Base-by-base conservation (phyloP, 257 asterid species). In the Ballota nigra region DNA sequence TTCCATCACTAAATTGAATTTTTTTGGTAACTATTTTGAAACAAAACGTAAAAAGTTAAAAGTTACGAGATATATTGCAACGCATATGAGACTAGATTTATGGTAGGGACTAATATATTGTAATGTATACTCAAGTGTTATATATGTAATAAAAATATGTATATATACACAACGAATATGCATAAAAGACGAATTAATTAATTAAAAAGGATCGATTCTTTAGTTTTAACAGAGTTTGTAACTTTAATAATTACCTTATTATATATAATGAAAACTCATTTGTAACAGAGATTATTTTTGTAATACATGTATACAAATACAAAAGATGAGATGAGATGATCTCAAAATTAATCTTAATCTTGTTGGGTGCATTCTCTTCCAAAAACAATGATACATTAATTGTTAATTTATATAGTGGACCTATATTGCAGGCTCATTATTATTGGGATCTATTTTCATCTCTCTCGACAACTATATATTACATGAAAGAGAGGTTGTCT, bases 401-500 rank as follows among this genome's bases (percentile, higher is more conserved):
- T 20, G 29, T 22, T 24, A 10, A 41, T 2, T 4, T 24, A n/a
- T 15, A 8, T 2, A 49, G 47, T 53, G 18, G 19, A 53, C 33
- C 19, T 52, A 33, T 61, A 16, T 43, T 8, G 47, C 28, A 47
- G 47, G 55, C 47, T 67, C 60, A 31, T 49, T n/a, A 31, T 26
- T 49, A 61, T 62, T 9, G 49, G 8, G 31, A 22, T 66, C 40
- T 29, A 66, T 74, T 73, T 63, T 43, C 10, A 36, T 31, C 16
- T 56, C 8, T 31, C 20, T 71, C 65, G 73, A 77, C 81, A 71
- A 45, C 18, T 34, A 57, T 77, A 23, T 62, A 56, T 20, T 12
- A 20, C 9, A 77, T 57, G 74, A 45, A 59, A 71, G 65, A 33
- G 56, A 70, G 33, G 8, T 57, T 77, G 81, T 28, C 74, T 41